Evolutionary conservation across 495 filamentous ascomycete genomes (phyloP).

Genomic region (Penicillium maclennaniae): DNA sequence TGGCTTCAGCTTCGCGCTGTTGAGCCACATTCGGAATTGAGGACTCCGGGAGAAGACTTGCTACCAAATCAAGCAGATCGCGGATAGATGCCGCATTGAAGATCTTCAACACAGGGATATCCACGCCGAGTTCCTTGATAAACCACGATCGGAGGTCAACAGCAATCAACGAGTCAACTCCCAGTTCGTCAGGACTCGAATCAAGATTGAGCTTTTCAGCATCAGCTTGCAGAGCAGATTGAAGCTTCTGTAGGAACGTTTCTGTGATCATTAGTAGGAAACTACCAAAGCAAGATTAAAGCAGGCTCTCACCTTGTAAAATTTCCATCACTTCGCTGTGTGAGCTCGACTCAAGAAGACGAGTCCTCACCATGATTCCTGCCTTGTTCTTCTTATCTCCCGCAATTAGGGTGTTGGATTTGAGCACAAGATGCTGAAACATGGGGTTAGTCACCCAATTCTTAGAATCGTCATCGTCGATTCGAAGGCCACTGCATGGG

Average conservation of each 20-base stretch:
- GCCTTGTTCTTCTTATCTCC: conserved; percentile 16
- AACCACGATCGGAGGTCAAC: conserved; percentile 58
- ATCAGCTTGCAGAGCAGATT: conserved; percentile 11
- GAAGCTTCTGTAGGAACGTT: conserved; percentile 7
- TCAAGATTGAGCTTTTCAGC: conserved; percentile 5
- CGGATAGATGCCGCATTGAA: conserved; percentile 25
- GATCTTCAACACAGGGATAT: conserved; percentile 48
- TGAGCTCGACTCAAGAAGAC: conserved; percentile 17
- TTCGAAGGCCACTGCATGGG: conserved; percentile 19
- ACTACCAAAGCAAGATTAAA: background rate
- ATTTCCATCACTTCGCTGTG: conserved; percentile 10
- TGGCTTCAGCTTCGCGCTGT: background rate
- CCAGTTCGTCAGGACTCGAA: conserved; percentile 38
- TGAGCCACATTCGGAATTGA: conserved; percentile 10
- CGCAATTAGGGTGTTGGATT: conserved; percentile 10
- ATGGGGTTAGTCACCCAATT: conserved; percentile 33
- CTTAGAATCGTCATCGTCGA: conserved; percentile 24
- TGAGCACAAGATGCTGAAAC: conserved; percentile 23
- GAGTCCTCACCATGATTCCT: conserved; percentile 20
- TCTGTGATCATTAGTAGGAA: background rate
- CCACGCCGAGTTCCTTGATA: conserved; percentile 37
- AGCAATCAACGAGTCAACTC: conserved; percentile 54
- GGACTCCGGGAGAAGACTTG: conserved; percentile 3
- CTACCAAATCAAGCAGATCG: conserved; percentile 13
- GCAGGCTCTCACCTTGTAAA: conserved; percentile 6